Evolutionary conservation across 345 rosid genomes (phyloP).

Genomic region (Punica granatum): DNA sequence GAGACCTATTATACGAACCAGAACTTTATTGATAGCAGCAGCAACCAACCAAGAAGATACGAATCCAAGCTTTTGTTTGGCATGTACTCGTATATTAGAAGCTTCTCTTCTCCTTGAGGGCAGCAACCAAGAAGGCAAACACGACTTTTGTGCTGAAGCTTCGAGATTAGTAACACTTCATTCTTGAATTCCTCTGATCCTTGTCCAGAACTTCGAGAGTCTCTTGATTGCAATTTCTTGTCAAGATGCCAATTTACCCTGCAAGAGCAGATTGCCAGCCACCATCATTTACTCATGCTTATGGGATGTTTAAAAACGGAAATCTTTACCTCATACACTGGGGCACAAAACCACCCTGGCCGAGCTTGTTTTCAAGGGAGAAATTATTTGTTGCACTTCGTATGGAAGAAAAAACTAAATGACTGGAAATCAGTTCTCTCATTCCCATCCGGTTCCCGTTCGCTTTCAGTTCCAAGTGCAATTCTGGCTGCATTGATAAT

Average conservation of each 20-base stretch:
- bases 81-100: too few relatives aligned
- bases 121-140: too few relatives aligned
- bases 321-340: neutral
- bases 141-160: conserved; percentile 44
- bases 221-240: conserved; percentile 42
- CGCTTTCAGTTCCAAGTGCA: too few relatives aligned
- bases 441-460: neutral
- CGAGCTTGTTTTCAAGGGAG: conserved; percentile 30
- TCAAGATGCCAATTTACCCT: conserved; percentile 20
- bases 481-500: too few relatives aligned
- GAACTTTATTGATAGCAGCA: neutral
- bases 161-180: conserved; percentile 33
- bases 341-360: conserved; percentile 54
- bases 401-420: conserved; percentile 12
- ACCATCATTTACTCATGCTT: too few relatives aligned
- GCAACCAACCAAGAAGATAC: conserved; percentile 22
- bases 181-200: conserved; percentile 43
- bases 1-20: neutral
- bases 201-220: conserved; percentile 34
- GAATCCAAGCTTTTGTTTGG: too few relatives aligned
- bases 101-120: too few relatives aligned
- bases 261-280: conserved; percentile 1
- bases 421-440: neutral
- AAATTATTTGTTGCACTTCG: conserved; percentile 32
- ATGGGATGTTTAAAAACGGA: too few relatives aligned